Evolutionary conservation across 139 green algal species (phyloP).

Genomic region (Picochlorum sp.): DNA sequence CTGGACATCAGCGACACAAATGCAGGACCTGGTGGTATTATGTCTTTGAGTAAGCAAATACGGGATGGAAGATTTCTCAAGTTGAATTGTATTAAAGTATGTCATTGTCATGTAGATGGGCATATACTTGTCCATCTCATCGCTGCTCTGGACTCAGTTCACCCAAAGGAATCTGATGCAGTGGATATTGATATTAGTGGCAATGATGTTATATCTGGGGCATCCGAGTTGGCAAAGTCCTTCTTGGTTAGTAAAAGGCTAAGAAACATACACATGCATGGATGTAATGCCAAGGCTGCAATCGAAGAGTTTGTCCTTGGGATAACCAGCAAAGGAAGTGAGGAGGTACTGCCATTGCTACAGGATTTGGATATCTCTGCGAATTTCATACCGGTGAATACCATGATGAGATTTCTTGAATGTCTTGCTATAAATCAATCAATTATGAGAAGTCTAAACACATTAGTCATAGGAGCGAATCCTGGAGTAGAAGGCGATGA

Average conservation of each 20-base stretch:
- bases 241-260: no score
- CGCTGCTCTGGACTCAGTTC: neutral
- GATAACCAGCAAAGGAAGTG: neutral
- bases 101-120: neutral
- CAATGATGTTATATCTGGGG: neutral
- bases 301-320: neutral
- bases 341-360: neutral
- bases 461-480: constrained; percentile 21
- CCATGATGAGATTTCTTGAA: constrained; percentile 12
- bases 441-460: neutral
- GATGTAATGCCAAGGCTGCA: neutral
- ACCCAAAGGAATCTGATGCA: neutral
- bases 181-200: neutral
- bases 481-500: constrained; percentile 1
- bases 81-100: neutral
- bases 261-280: no score
- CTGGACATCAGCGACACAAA: neutral
- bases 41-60: neutral
- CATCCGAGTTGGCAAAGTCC: no score
- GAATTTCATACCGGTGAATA: constrained; percentile 6
- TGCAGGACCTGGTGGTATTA: neutral
- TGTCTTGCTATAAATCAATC: neutral
- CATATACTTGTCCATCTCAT: neutral
- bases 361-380: constrained; percentile 26
- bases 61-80: neutral